Evolutionary conservation across 202 grass and related monocot genomes (phyloP).

Genomic region (Bolboschoenoplectus hybrid): DNA sequence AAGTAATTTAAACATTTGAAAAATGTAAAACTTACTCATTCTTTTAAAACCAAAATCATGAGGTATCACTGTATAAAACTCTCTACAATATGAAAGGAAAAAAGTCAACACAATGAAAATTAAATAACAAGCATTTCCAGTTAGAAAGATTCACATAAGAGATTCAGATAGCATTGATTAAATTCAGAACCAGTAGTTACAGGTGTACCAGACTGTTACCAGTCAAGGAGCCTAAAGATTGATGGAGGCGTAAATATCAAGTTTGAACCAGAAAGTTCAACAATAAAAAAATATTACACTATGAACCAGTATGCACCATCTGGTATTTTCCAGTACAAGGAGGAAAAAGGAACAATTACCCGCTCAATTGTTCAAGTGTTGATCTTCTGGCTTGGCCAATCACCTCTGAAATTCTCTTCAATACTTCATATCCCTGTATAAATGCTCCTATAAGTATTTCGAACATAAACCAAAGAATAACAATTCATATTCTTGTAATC

Average conservation of each 20-base stretch:
- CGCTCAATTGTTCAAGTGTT: conserved; percentile 89
- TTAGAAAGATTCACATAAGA: not conserved
- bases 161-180: not conserved
- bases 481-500: not conserved
- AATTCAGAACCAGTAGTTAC: not conserved
- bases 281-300: conserved; percentile 13
- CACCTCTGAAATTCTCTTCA: conserved; percentile 84
- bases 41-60: conserved; percentile 98
- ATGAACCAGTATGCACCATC: not conserved
- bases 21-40: conserved; percentile 69
- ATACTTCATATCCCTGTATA: conserved; percentile 82
- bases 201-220: conserved; percentile 2
- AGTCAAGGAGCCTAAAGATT: not conserved
- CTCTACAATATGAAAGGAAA: conserved; percentile 40
- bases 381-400: conserved; percentile 62
- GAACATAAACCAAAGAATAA: conserved; percentile 36
- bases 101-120: not conserved
- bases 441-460: conserved; percentile 40
- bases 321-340: not conserved
- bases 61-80: conserved; percentile 86
- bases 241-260: conserved; percentile 18
- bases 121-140: not conserved
- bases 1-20: conserved; percentile 34
- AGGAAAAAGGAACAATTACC: conserved; percentile 45
- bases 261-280: not conserved